phyloP scores from a whole-genome alignment of 148 eudicot species.

The Rhododendron simsii region DNA sequence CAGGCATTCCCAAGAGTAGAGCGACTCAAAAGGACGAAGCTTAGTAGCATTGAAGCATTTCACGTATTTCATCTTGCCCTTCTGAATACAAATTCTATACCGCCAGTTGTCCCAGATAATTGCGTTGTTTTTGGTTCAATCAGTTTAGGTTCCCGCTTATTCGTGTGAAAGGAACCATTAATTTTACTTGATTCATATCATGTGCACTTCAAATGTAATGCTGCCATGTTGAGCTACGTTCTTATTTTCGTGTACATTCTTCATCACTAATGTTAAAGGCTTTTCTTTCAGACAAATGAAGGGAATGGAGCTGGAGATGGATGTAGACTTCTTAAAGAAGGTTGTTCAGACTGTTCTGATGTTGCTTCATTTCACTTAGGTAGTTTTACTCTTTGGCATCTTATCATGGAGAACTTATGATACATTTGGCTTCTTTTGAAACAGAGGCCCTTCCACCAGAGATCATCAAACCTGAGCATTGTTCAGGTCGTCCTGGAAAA shows the following conservation, averaged over 20 bases:
- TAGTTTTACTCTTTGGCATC: not conserved
- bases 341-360: slow-evolving; percentile 12
- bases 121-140: not conserved
- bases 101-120: not conserved
- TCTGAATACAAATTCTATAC: not conserved
- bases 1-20: slow-evolving; percentile 38
- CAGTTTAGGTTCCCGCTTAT: not conserved
- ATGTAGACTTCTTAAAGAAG: slow-evolving; percentile 26
- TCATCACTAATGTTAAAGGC: not conserved
- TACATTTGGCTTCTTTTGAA: slow-evolving; percentile 7
- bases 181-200: not conserved
- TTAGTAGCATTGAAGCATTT: slow-evolving; percentile 27
- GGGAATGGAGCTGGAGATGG: slow-evolving; percentile 17
- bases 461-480: slow-evolving; percentile 10
- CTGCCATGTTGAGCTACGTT: not conserved
- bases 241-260: slow-evolving; percentile 1
- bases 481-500: slow-evolving; percentile 10
- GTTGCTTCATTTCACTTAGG: not conserved
- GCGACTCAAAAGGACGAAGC: slow-evolving; percentile 57
- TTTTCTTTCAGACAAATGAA: slow-evolving; percentile 38
- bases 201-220: not conserved
- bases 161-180: not conserved
- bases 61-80: slow-evolving; percentile 32
- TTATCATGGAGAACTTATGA: slow-evolving; percentile 1
- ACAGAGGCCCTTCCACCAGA: slow-evolving; percentile 21